Conservation (phyloP, 1,284 basidiomycete species). For the Cutaneotrichosporon sp. region DNA sequence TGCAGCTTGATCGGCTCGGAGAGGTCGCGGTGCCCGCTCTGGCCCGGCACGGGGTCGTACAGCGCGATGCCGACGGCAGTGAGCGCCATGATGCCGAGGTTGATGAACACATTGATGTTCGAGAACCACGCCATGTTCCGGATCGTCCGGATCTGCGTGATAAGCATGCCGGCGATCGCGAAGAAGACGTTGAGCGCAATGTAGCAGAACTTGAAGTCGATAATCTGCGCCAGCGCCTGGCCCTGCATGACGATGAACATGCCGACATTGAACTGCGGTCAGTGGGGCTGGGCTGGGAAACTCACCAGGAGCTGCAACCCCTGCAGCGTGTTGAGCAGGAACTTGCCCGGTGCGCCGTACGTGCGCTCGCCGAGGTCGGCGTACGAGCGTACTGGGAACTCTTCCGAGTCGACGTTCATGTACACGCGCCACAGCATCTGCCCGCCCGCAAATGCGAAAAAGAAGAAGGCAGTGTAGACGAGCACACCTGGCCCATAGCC, state of each 20-base stretch:
- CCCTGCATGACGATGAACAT: conserved; percentile 17
- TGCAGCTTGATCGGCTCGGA: conserved; percentile 57
- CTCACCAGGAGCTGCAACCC: conserved; percentile 13
- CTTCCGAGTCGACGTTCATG: conserved; percentile 22
- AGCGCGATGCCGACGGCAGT: conserved; percentile 15
- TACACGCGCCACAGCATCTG: conserved; percentile 26
- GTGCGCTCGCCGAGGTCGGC: conserved; percentile 26
- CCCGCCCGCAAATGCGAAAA: conserved; percentile 22
- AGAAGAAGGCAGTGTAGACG: conserved; percentile 25
- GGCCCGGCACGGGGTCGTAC: conserved; percentile 54
- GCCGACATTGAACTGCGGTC: conserved; percentile 17
- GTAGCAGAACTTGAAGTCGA: conserved; percentile 21
- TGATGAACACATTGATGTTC: conserved; percentile 18
- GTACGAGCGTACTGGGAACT: conserved; percentile 23
- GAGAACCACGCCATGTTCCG: conserved; percentile 17
- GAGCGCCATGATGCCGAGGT: conserved; percentile 16
- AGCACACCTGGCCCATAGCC: conserved; percentile 32
- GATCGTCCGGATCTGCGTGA: conserved; percentile 21
- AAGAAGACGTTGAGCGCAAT: conserved; percentile 17
- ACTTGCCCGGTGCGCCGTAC: conserved; percentile 13
- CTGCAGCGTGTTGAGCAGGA: conserved; percentile 20
- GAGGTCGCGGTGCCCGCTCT: conserved; percentile 50
- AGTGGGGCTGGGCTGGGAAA: background rate
- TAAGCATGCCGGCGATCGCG: conserved; percentile 12
- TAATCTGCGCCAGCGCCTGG: conserved; percentile 11